Conservation (phyloP, 257 asterid genomes). For the Scutellaria minor region DNA sequence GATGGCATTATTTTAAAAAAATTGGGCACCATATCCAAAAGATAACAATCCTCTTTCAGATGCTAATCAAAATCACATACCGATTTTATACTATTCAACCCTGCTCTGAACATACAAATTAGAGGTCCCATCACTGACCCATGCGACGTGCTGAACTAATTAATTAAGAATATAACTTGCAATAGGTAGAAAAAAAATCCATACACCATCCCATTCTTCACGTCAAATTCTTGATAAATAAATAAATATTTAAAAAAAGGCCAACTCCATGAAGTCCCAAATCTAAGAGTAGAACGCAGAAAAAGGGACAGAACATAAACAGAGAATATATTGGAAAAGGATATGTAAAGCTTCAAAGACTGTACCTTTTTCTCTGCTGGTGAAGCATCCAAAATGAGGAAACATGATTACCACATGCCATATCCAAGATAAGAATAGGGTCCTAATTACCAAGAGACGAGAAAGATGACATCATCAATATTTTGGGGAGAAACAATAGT, state of each 20-base stretch:
- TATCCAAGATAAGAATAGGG: conserved; percentile 81
- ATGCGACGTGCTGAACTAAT: conserved; percentile 12
- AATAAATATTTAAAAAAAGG: conserved; percentile 8
- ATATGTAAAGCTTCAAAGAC: conserved; percentile 18
- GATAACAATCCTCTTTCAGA: conserved; percentile 19
- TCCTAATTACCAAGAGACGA: conserved; percentile 58
- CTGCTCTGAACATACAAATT: not conserved
- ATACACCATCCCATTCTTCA: conserved; percentile 11
- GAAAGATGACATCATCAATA: conserved; percentile 30
- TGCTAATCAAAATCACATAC: conserved; percentile 3
- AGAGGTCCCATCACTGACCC: conserved; percentile 22
- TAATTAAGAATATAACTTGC: not conserved
- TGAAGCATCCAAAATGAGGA: conserved; percentile 95
- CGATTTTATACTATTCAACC: conserved; percentile 12
- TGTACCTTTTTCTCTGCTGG: conserved; percentile 81
- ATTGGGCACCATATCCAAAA: conserved; percentile 7
- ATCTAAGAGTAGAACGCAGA: conserved; percentile 17
- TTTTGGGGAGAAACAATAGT: conserved; percentile 20
- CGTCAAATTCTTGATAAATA: conserved; percentile 20
- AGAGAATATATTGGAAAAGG: conserved; percentile 1
- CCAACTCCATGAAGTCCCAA: not conserved
- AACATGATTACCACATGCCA: conserved; percentile 68
- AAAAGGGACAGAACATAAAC: conserved; percentile 27
- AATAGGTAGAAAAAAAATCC: conserved; percentile 16
- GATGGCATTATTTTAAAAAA: too few relatives aligned